Conservation (phyloP, 2,329 filamentous ascomycete species). For the Trichoderma sp. region DNA sequence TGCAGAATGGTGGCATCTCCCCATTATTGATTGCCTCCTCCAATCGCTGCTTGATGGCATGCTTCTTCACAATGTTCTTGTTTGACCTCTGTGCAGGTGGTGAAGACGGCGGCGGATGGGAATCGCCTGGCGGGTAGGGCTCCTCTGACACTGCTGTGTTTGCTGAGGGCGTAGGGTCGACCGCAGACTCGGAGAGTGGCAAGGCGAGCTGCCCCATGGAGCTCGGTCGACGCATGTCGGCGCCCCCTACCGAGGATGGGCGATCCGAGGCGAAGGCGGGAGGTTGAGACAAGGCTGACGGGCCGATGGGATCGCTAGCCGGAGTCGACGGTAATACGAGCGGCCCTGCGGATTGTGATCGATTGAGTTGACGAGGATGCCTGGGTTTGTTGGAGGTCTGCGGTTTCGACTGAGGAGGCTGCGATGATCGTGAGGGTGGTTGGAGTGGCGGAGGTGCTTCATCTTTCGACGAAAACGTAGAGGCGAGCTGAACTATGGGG, state of each 20-base stretch:
- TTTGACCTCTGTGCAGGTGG: constrained; percentile 55
- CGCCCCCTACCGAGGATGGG: constrained; percentile 39
- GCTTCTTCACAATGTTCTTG: constrained; percentile 67
- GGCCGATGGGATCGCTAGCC: constrained; percentile 55
- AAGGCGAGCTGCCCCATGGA: constrained; percentile 41
- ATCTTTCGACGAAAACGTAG: constrained; percentile 23
- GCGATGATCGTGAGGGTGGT: constrained; percentile 12
- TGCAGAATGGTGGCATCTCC: constrained; percentile 83
- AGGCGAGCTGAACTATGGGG: constrained; percentile 26
- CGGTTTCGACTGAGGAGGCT: constrained; percentile 13
- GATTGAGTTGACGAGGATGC: constrained; percentile 36
- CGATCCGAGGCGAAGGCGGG: constrained; percentile 30
- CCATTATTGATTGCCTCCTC: constrained; percentile 72
- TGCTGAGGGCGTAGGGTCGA: not conserved
- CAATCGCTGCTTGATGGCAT: constrained; percentile 60
- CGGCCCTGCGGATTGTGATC: constrained; percentile 46
- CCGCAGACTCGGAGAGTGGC: constrained; percentile 41
- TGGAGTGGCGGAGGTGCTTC: not conserved
- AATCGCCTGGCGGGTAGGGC: constrained; percentile 50
- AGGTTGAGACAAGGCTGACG: constrained; percentile 45
- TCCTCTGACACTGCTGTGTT: constrained; percentile 42
- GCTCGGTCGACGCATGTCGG: constrained; percentile 45
- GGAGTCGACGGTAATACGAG: constrained; percentile 43
- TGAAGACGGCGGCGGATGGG: constrained; percentile 42
- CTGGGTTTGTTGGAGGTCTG: constrained; percentile 31